Base-by-base conservation (phyloP, 352 stramenopile genomes). In the Globisporangium abappressorium region DNA sequence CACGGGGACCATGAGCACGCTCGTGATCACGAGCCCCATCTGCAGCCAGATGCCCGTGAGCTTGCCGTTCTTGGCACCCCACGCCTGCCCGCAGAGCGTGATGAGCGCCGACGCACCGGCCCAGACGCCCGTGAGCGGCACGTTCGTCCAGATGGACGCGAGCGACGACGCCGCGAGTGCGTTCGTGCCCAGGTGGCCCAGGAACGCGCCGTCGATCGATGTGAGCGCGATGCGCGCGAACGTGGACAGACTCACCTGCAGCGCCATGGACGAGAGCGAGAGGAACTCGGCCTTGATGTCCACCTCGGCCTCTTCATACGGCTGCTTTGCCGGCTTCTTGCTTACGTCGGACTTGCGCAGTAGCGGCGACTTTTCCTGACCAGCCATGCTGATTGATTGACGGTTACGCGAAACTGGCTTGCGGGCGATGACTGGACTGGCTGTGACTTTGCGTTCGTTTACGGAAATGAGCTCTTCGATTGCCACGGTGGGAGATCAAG, bases 211-310 rank as follows among this genome's bases (percentile, higher is more conserved):
- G 75, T 94, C 86, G 34, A 94, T 85, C 0, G 86, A 91, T 62
- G 81, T 88, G 64, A 94, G 78, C 38, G 81, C 86, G 68, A 94
- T 92, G 2, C 86, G 84, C 43, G 84, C 86, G 68, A 93, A 89
- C 0, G 84, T 94, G 9, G 86, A 85, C 41, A 94, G 76, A 59
- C 79, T 90, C 24, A 94, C 86, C 69, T 94, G 86, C 60, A 93
- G 69, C 51, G 86, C 86, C 83, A 94, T 93, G 65, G 78, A 90
- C 62, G 79, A 75, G 57, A 94, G 79, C 58, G 78, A 71, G 68
- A 77, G 73, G 66, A 94, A 86, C 71, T 94, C 86, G 55, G 62
- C 63, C 8, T 66, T 65, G 41, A 87, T 75, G 65, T 94, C 70
- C 26, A 94, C 81, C 0, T 77, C 74, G 18, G 74, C 59, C 65